phyloP scores from a whole-genome alignment of 2,329 filamentous ascomycete genomes.

The Sphaerostilbella broomeana region DNA sequence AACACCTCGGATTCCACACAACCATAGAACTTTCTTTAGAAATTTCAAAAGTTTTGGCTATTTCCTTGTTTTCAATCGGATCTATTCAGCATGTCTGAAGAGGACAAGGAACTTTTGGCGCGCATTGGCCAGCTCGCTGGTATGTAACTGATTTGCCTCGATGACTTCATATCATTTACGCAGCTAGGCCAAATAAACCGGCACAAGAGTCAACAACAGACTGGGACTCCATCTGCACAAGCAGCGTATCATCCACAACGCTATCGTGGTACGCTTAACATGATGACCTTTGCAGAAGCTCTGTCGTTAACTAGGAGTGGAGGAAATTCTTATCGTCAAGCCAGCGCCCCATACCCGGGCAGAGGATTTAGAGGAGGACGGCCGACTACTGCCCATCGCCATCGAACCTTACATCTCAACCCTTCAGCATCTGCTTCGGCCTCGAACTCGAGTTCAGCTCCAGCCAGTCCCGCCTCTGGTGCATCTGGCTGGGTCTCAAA shows the following conservation, averaged over 20 bases:
- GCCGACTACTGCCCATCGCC: constrained; percentile 33
- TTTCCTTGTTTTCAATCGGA: too few species aligned
- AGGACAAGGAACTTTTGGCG: constrained; percentile 48
- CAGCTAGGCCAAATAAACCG: constrained; percentile 68
- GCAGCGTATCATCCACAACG: constrained; percentile 22
- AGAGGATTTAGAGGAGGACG: constrained; percentile 32
- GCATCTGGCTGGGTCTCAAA: constrained; percentile 57
- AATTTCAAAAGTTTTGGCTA: too few species aligned
- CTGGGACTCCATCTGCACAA: constrained; percentile 29
- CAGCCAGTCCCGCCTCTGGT: constrained; percentile 26
- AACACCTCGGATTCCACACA: too few species aligned
- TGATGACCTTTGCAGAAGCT: neutral
- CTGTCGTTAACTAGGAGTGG: constrained; percentile 10
- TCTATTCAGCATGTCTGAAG: constrained; percentile 44
- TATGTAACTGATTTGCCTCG: constrained; percentile 22
- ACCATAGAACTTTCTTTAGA: too few species aligned
- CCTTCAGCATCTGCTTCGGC: constrained; percentile 26
- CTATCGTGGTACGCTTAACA: constrained; percentile 30
- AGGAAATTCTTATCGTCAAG: constrained; percentile 30
- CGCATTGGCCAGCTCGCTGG: constrained; percentile 47
- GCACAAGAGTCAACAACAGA: constrained; percentile 61
- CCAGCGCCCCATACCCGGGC: constrained; percentile 27
- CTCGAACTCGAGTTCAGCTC: constrained; percentile 32
- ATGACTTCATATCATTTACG: constrained; percentile 19
- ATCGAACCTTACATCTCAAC: constrained; percentile 61